Base-by-base conservation (phyloP, 768 basidiomycete species). In the Boletus subcaerulescens region DNA sequence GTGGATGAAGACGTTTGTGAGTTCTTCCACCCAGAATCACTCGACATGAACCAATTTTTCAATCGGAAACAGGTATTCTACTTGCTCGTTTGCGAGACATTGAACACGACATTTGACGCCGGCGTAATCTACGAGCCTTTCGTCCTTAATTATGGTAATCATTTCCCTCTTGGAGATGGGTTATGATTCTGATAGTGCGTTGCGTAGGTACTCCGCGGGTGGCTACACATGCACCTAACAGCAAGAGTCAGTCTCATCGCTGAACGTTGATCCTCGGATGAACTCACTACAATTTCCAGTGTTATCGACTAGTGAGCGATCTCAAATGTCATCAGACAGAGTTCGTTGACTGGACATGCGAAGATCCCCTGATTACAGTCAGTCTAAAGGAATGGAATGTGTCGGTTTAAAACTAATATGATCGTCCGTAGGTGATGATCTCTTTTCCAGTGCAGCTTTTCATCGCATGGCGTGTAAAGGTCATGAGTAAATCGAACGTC, bases 311-410 rank as follows among this genome's bases (percentile, higher is more conserved):
- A 39, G 38, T 39, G 10, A 39, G 38, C 6, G n/a, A 39, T 14
- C 8, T n/a, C 38, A 9, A 6, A n/a, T 39, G 17, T 14, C 38
- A 39, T 39, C 17, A 18, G n/a, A 39, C n/a, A 45, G 2, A 20
- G 12, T 31, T 24, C 2, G 20, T 32, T 57, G 38, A 56, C 48
- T 5, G 20, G 2, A 40, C 8, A 24, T 57, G 5, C 12, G 11
- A 55, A 79, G 80, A 78, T 60, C 79, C 80, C 9, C 68, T 74
- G 0, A 63, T 76, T 59, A 81, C 79, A 13, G 78, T 79, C 20
- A 58, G 70, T 57, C 6, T 26, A 11, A 8, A 39, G 9, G 24
- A 10, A 41, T 18, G 2, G 5, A 5, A 0, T 12, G 14, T 12
- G 14, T 35, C 4, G 2, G 4, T 22, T 53, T 36, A 1, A 3